Evolutionary conservation across 1,284 basidiomycete species (phyloP), one percentile per base, ranked within the genome.

Genomic region (Heterobasidion parviporum): DNA sequence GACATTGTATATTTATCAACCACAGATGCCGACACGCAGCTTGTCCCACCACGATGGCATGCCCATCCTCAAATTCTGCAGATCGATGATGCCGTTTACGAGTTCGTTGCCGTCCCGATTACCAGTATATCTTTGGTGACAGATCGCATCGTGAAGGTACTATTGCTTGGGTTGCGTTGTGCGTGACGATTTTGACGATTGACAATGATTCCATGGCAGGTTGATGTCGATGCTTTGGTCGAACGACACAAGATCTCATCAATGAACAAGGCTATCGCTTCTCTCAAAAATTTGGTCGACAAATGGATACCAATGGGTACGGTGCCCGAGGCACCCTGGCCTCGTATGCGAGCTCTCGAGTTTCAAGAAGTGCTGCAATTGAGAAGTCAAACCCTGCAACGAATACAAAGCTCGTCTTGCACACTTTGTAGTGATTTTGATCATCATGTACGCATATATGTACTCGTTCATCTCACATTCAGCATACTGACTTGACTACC

Each of bases 311-410:
- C 66, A 2, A 60, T 63, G 2, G 69, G 72, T 8, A 65, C 64
- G 6, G 72, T 93, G 18, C 81, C 83, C 5, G 94, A 96, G 67
- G 79, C 87, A 7, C 92, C 94, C 58, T 98, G 94, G 94, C 76
- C 75, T 50, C 83, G 89, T 54, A 77, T 94, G 63, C 82, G 87
- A 47, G 77, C 83, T n/a, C 72, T 99, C 15, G 95, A 99, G 59
- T 97, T 99, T 69, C 93, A 98, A 68, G 96, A 98, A 61, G 73
- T 79, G 20, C 67, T 98, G 50, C 79, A 81, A 49, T 67, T 75
- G 35, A 77, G 95, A 56, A 77, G 87, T 50, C 71, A 69, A 16
- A 65, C 87, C 4, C 65, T 72, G 6, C 69, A 74, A 60, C 73
- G 72, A 47, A 67, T 85, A 46, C 60, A 67, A 14, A 72, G 64